Evolutionary conservation across 768 basidiomycete genomes (phyloP).

Genomic region (Flagelloscypha sp.): DNA sequence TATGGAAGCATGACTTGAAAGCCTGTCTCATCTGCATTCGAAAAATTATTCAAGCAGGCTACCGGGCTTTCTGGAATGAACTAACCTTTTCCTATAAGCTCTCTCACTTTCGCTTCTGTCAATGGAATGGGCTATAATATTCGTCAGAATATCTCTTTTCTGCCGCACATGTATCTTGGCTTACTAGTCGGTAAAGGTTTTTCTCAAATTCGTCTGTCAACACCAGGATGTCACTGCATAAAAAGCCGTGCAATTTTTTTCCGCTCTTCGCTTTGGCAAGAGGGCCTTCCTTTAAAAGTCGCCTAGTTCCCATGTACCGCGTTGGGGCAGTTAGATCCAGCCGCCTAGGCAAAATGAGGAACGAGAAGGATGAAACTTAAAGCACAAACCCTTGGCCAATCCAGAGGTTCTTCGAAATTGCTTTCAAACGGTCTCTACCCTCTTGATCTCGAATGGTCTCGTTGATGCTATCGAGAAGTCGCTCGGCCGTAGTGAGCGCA

Average conservation of each 20-base stretch:
- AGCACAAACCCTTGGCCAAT: conserved; percentile 66
- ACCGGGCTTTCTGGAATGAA: conserved; percentile 5
- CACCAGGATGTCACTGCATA: conserved; percentile 88
- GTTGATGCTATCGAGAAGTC: conserved; percentile 73
- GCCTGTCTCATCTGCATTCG: conserved; percentile 48
- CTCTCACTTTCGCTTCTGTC: conserved; percentile 54
- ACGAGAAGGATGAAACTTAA: background rate
- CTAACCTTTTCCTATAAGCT: conserved; percentile 44
- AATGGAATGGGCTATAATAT: conserved; percentile 59
- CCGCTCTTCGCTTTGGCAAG: conserved; percentile 81
- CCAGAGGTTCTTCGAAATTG: conserved; percentile 75
- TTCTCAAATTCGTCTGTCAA: conserved; percentile 66
- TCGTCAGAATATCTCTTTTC: no score
- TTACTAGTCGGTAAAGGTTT: conserved; percentile 77
- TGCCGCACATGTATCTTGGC: no score
- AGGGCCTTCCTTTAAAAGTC: conserved; percentile 70
- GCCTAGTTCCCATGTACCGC: conserved; percentile 71
- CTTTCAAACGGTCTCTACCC: conserved; percentile 62
- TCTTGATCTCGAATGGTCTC: conserved; percentile 84
- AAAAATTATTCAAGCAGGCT: conserved; percentile 1
- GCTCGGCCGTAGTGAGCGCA: conserved; percentile 59
- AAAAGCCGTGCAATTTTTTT: conserved; percentile 61
- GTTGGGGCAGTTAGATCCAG: conserved; percentile 91
- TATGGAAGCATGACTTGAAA: conserved; percentile 63
- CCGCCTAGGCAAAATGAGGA: conserved; percentile 20